Evolutionary conservation across 2,329 filamentous ascomycete genomes (phyloP), one percentile per base, ranked within the genome.

Genomic region (Blumeriella jaapii): DNA sequence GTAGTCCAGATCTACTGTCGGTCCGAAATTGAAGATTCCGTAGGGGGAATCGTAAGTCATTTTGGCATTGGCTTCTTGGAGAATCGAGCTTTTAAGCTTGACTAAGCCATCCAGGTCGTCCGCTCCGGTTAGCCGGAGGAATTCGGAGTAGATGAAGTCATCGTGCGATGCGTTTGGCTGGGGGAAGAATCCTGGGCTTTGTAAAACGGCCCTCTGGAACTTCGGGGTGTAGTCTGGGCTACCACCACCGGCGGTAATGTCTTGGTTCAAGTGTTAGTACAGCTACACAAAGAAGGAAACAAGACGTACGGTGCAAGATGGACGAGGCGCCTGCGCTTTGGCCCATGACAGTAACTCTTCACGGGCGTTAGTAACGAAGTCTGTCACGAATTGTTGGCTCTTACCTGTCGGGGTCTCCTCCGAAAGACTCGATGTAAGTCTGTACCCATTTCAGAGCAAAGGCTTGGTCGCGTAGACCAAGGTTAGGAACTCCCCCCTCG

Each of bases 191-290:
- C 41, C 51, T 5, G 47, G 43, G 35, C 51, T 55, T 40, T 55
- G 52, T 3, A 51, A 8, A 16, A 57, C 48, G 9, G 55, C 54
- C 43, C 60, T 58, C 20, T 59, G 55, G 48, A 68, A 68, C 20
- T 13, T 2, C 2, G 20, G 2, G 60, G 61, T n/a, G 29, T 23
- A 19, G 5, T 37, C 46, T 16, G 42, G 45, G 13, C 24, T 24
- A 5, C 62, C 65, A 18, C 64, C 66, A 34, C 57, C 65, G 1
- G 64, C 55, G 25, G 66, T 71, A 36, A 71, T 62, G 39, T 71
- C n/a, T n/a, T n/a, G n/a, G n/a, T n/a, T n/a, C n/a, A n/a, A n/a
- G n/a, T n/a, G n/a, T n/a, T n/a, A n/a, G n/a, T n/a, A n/a, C n/a
- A n/a, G n/a, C n/a, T n/a, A n/a, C n/a, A n/a, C n/a, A n/a, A n/a